Conservation (phyloP, 2,329 filamentous ascomycete species). For the Diplocarpon mali region DNA sequence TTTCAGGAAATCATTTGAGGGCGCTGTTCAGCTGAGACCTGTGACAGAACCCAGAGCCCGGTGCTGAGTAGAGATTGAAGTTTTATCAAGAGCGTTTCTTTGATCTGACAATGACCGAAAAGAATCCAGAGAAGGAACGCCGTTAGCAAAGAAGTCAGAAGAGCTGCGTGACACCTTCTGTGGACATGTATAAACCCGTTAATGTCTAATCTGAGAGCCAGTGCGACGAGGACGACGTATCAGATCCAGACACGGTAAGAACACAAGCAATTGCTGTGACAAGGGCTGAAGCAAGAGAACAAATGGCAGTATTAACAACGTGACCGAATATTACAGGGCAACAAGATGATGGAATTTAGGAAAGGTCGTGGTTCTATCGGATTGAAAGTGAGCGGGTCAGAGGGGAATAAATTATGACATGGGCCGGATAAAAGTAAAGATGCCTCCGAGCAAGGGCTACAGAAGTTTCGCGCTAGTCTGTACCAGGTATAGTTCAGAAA, state of each 20-base stretch:
- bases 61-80: not conserved
- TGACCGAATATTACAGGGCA: too few species aligned
- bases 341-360: too few species aligned
- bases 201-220: not conserved
- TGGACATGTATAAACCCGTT: constrained; percentile 2
- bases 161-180: not conserved
- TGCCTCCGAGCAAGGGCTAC: too few species aligned
- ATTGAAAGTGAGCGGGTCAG: too few species aligned
- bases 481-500: too few species aligned
- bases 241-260: not conserved
- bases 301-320: too few species aligned
- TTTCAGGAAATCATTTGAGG: constrained; percentile 13
- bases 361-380: too few species aligned
- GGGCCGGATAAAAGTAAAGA: too few species aligned
- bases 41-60: not conserved
- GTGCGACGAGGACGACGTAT: not conserved
- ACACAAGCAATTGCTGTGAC: not conserved
- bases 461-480: too few species aligned
- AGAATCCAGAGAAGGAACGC: not conserved
- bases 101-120: not conserved
- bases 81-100: not conserved
- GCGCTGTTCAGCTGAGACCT: not conserved
- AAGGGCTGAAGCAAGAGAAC: not conserved
- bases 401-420: too few species aligned
- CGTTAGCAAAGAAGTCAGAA: not conserved